Conservation (phyloP, 441 rosid genomes). For the Adansonia madagascariensis region DNA sequence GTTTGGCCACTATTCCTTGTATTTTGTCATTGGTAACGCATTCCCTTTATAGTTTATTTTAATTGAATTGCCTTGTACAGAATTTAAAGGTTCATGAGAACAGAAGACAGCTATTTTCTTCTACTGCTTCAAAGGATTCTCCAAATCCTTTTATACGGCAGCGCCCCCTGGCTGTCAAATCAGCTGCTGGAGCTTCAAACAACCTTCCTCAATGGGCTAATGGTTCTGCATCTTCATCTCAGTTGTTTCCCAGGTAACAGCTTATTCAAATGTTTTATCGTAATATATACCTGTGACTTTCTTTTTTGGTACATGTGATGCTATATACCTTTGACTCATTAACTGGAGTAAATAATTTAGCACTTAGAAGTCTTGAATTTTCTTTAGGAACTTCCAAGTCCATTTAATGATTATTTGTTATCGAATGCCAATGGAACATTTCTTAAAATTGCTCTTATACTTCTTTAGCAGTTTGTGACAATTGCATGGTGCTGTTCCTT, state of each 20-base stretch:
- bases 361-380: neutral
- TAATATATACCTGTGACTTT: neutral
- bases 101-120: conserved; percentile 16
- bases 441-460: neutral
- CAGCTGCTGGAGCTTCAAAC: neutral
- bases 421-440: conserved; percentile 1
- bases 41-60: neutral
- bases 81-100: conserved; percentile 15
- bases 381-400: neutral
- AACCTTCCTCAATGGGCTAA: conserved; percentile 17
- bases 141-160: conserved; percentile 17
- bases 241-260: conserved; percentile 12
- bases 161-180: neutral
- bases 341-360: neutral
- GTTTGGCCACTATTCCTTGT: neutral
- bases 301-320: neutral
- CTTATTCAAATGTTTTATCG: neutral
- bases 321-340: neutral
- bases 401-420: neutral
- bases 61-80: conserved; percentile 11
- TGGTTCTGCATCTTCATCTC: neutral
- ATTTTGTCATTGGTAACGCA: neutral
- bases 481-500: neutral
- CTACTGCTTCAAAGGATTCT: conserved; percentile 14
- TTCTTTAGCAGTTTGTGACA: neutral